phyloP scores from a whole-genome alignment of 2,329 filamentous ascomycete genomes.

The Xylariaceae sp. region DNA sequence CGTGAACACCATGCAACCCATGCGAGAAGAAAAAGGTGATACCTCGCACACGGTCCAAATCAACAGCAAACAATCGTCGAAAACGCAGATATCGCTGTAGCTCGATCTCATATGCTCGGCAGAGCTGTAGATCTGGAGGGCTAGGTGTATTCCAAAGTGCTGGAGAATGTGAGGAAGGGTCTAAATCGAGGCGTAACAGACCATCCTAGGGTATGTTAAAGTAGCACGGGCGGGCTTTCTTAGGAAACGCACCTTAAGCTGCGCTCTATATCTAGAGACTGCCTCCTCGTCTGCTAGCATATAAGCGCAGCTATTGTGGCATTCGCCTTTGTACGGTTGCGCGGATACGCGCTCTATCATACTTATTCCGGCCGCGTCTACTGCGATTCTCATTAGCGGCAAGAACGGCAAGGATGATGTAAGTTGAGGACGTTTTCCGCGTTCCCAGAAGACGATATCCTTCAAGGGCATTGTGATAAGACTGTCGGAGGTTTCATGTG shows the following conservation, averaged over 20 bases:
- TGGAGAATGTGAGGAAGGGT: background rate
- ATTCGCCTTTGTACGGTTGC: conserved; percentile 3
- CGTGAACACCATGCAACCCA: conserved; percentile 3
- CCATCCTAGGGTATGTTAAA: conserved; percentile 2
- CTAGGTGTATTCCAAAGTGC: conserved; percentile 9
- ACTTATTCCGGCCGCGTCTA: conserved; percentile 5
- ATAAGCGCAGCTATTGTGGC: conserved; percentile 2
- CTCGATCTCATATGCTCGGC: conserved; percentile 3
- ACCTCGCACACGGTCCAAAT: conserved; percentile 1
- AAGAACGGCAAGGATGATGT: background rate
- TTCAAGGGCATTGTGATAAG: conserved; percentile 1
- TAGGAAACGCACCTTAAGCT: conserved; percentile 4
- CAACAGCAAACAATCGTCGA: conserved; percentile 8
- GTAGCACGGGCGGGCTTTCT: background rate
- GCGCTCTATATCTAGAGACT: conserved; percentile 1
- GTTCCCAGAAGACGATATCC: conserved; percentile 7
- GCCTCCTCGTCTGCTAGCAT: conserved; percentile 5
- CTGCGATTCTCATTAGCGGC: conserved; percentile 2
- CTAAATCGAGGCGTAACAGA: conserved; percentile 5
- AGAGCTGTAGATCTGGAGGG: conserved; percentile 7
- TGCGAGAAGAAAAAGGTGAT: conserved; percentile 13
- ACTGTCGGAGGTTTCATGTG: background rate
- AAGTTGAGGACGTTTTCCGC: background rate
- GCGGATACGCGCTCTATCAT: conserved; percentile 6
- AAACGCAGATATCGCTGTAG: background rate